Conservation (phyloP, 1,139 yeast species). For the Yamadazyma blattariae region DNA sequence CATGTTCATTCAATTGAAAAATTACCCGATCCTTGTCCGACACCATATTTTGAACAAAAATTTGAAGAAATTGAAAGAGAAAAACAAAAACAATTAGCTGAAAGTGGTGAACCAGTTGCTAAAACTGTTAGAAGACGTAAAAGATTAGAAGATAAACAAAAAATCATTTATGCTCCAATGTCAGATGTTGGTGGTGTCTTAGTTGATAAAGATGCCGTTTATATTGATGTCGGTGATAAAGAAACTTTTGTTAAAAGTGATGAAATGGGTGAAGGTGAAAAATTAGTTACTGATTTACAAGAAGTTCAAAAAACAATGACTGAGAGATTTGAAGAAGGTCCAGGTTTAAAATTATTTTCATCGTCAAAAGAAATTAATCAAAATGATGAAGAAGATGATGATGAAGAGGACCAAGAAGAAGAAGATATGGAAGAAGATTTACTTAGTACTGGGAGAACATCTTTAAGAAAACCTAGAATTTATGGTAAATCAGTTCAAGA, state of each 20-base stretch:
- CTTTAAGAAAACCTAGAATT: conserved; percentile 58
- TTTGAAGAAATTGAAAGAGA: conserved; percentile 78
- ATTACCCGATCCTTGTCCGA: conserved; percentile 98
- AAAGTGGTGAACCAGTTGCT: conserved; percentile 52
- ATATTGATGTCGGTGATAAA: conserved; percentile 77
- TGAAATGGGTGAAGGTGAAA: conserved; percentile 72
- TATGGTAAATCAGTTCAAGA: conserved; percentile 53
- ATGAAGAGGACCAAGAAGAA: conserved; percentile 30
- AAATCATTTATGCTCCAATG: conserved; percentile 97
- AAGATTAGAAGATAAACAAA: conserved; percentile 90
- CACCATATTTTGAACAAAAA: conserved; percentile 86
- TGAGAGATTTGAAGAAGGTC: conserved; percentile 57
- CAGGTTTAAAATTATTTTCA: conserved; percentile 73
- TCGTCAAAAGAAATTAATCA: conserved; percentile 46
- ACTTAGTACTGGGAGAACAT: conserved; percentile 52
- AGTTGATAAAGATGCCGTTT: conserved; percentile 95
- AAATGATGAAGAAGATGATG: conserved; percentile 30
- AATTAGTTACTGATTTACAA: conserved; percentile 78
- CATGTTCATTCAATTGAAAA: conserved; percentile 75
- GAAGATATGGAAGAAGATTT: conserved; percentile 27
- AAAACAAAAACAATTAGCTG: conserved; percentile 61
- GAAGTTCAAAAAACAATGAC: conserved; percentile 62
- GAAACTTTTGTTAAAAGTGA: conserved; percentile 63
- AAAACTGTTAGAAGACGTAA: conserved; percentile 71
- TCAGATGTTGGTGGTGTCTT: conserved; percentile 98